These are phyloP conservation scores for Dittrichia graveolens DNA, from an alignment of 129 eudicot genomes.

Conservation along the genomic window DNA sequence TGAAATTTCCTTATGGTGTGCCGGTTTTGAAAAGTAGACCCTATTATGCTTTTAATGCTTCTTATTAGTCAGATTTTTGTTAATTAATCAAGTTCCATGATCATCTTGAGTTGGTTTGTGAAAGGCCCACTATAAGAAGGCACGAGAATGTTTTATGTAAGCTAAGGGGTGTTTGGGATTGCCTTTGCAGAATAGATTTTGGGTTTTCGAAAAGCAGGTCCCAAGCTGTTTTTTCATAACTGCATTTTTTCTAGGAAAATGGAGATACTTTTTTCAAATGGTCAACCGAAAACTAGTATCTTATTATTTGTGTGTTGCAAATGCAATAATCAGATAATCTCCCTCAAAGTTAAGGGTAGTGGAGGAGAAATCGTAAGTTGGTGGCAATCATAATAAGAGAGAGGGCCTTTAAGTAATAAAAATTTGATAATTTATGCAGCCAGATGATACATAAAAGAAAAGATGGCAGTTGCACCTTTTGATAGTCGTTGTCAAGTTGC, in stretches of 20 bases:
- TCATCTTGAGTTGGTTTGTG: slow-evolving; percentile 3
- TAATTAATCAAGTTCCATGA: not conserved
- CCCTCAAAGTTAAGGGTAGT: too few species aligned
- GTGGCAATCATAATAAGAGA: too few species aligned
- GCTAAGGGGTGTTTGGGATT: slow-evolving; percentile 1
- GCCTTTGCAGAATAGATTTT: too few species aligned
- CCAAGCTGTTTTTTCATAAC: too few species aligned
- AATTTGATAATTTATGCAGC: slow-evolving; percentile 5
- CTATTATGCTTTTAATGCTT: not conserved
- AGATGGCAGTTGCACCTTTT: not conserved
- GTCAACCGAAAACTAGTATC: too few species aligned
- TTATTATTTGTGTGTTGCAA: too few species aligned
- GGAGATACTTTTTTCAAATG: too few species aligned
- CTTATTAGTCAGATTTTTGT: not conserved
- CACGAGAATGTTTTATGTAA: not conserved
- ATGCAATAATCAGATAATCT: too few species aligned
- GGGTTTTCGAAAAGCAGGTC: too few species aligned
- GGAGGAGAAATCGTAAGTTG: too few species aligned
- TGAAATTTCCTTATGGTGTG: not conserved
- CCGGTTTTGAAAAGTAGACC: not conserved
- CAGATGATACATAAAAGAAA: not conserved
- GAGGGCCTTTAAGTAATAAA: not conserved
- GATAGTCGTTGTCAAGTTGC: not conserved
- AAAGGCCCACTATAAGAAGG: not conserved
- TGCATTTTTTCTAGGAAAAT: too few species aligned